These are phyloP conservation scores for Withania somnifera DNA, from an alignment of 305 asterid genomes.

Conservation along the genomic window DNA sequence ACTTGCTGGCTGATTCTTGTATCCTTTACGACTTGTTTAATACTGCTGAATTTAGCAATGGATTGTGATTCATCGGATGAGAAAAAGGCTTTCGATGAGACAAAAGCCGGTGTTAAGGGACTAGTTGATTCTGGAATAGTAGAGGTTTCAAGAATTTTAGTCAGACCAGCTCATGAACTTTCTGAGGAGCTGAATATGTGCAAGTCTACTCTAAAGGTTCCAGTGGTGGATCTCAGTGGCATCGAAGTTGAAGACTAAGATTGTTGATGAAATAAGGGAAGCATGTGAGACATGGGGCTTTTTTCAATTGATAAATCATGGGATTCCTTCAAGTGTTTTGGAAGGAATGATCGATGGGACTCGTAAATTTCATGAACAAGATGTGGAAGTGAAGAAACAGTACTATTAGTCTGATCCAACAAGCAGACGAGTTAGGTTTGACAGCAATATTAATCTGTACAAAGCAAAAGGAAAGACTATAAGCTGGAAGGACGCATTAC, in stretches of 20 bases:
- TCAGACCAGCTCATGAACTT: neutral
- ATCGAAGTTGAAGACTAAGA: too few relatives aligned
- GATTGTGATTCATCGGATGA: neutral
- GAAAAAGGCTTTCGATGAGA: conserved; percentile 33
- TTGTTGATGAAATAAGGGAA: too few relatives aligned
- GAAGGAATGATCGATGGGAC: conserved; percentile 14
- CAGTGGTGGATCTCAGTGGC: neutral
- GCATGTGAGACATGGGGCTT: neutral
- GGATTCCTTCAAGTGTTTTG: conserved; percentile 3
- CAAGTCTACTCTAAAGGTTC: neutral
- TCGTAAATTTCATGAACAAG: conserved; percentile 16
- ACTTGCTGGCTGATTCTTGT: too few relatives aligned
- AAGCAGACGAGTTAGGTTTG: neutral
- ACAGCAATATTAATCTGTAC: neutral
- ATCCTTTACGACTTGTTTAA: too few relatives aligned
- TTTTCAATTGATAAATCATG: conserved; percentile 17
- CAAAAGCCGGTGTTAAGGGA: conserved; percentile 50
- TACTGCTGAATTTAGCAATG: neutral
- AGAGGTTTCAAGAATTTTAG: conserved; percentile 33
- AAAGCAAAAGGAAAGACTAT: neutral
- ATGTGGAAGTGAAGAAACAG: neutral
- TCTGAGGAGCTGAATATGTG: neutral
- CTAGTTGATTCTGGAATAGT: conserved; percentile 34
- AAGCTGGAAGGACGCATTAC: conserved; percentile 47
- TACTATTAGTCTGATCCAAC: neutral